phyloP scores from a whole-genome alignment of 2,329 filamentous ascomycete species.

The Ophiocordyceps camponoti-rufipedis region DNA sequence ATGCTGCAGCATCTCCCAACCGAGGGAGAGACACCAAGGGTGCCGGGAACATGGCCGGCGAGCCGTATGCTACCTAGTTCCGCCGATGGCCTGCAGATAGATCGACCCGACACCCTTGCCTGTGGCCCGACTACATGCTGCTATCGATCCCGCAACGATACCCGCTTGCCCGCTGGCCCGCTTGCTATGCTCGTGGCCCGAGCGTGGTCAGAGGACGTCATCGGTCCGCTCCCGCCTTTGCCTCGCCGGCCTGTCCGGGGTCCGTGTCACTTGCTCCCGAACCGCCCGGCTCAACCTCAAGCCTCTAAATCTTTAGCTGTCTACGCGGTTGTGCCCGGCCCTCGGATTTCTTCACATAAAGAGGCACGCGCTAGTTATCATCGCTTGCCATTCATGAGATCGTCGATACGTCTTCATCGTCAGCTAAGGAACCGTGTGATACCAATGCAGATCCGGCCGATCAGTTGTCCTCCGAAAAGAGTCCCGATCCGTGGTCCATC shows the following conservation, averaged over 20 bases:
- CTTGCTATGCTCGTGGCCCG: neutral
- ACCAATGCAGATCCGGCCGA: too few relatives aligned
- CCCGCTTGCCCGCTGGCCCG: too few relatives aligned
- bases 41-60: neutral
- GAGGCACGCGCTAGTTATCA: too few relatives aligned
- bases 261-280: neutral
- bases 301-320: too few relatives aligned
- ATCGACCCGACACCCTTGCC: neutral
- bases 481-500: conserved; percentile 1
- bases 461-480: conserved; percentile 4
- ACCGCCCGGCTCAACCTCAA: neutral
- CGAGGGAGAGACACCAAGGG: neutral
- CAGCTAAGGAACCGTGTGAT: neutral
- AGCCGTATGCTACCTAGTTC: too few relatives aligned
- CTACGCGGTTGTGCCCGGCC: too few relatives aligned
- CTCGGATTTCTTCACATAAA: too few relatives aligned
- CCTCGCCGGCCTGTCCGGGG: neutral
- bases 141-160: neutral
- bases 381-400: too few relatives aligned
- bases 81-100: neutral
- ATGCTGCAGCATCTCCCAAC: too few relatives aligned
- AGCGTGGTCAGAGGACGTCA: too few relatives aligned
- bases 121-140: neutral
- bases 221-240: too few relatives aligned
- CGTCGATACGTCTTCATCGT: too few relatives aligned